A percentile compares a stretch with the other conserved stretches of the same genome.
phyloP scores from a whole-genome alignment of 2,329 filamentous ascomycete genomes.

The Fusarium nodosum region DNA sequence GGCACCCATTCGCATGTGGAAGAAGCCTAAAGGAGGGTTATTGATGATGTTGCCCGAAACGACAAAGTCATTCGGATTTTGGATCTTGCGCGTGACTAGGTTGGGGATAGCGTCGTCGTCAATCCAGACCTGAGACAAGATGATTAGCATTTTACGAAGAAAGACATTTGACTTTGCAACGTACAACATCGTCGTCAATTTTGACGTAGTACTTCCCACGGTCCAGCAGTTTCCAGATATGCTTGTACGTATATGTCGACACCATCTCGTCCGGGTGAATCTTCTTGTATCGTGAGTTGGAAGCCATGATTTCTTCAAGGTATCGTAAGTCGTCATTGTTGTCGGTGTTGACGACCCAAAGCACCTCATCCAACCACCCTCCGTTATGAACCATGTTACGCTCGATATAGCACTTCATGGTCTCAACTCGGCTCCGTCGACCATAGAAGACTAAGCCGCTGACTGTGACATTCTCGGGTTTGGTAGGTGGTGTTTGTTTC shows the following conservation, averaged over 20 bases:
- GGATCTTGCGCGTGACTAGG: slow-evolving; percentile 31
- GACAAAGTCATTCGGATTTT: slow-evolving; percentile 32
- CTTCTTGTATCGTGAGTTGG: slow-evolving; percentile 37
- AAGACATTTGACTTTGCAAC: slow-evolving; percentile 1
- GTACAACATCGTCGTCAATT: slow-evolving; percentile 39
- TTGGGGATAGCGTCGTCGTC: slow-evolving; percentile 37
- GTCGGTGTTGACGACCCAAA: slow-evolving; percentile 38
- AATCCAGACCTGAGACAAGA: slow-evolving; percentile 32
- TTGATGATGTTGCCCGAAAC: slow-evolving; percentile 43
- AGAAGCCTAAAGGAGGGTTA: slow-evolving; percentile 40
- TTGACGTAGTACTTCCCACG: slow-evolving; percentile 44
- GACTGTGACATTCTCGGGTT: slow-evolving; percentile 33
- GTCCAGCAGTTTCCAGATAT: slow-evolving; percentile 39
- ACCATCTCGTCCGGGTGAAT: slow-evolving; percentile 25
- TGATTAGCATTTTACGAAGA: slow-evolving; percentile 13
- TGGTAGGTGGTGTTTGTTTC: neutral
- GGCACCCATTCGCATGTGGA: slow-evolving; percentile 41
- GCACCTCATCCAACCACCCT: slow-evolving; percentile 39
- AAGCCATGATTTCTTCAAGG: slow-evolving; percentile 34
- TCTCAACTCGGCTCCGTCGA: slow-evolving; percentile 25
- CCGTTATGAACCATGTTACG: slow-evolving; percentile 40
- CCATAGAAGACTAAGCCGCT: slow-evolving; percentile 41
- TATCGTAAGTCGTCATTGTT: slow-evolving; percentile 26
- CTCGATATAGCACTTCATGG: slow-evolving; percentile 41
- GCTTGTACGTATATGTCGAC: slow-evolving; percentile 31